These are phyloP conservation scores for Paramecium tetraurelia DNA, from an alignment of 73 alveolate genomes.

Conservation along the genomic window DNA sequence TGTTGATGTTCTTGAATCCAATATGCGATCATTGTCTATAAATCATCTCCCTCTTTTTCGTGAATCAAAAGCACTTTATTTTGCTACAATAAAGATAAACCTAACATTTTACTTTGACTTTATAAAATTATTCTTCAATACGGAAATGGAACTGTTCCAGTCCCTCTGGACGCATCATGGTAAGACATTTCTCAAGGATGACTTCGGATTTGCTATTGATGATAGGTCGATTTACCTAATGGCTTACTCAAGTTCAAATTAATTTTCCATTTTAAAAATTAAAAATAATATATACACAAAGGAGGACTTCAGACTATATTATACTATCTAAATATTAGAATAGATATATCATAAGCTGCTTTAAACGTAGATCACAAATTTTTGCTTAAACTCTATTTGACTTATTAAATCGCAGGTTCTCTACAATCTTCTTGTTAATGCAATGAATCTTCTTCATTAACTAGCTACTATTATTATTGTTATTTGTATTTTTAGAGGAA, in stretches of 20 bases:
- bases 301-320: background rate
- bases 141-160: background rate
- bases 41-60: conserved; percentile 18
- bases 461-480: background rate
- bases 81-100: background rate
- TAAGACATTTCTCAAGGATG: background rate
- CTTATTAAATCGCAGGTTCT: conserved; percentile 17
- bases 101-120: background rate
- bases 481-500: background rate
- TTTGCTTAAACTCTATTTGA: conserved; percentile 32
- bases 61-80: background rate
- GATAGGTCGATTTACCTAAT: background rate
- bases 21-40: background rate
- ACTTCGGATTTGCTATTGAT: background rate
- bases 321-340: background rate
- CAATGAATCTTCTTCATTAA: background rate
- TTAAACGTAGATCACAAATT: background rate
- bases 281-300: background rate
- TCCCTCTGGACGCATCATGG: background rate
- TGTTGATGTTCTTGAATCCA: conserved; percentile 7
- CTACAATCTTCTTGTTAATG: background rate
- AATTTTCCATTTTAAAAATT: background rate
- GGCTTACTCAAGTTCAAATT: background rate
- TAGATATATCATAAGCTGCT: background rate
- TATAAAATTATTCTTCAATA: background rate